Percentiles rank a stretch among this genome's conserved stretches.
phyloP scores from a whole-genome alignment of 1,284 basidiomycete genomes.

The Tilletia setariae region DNA sequence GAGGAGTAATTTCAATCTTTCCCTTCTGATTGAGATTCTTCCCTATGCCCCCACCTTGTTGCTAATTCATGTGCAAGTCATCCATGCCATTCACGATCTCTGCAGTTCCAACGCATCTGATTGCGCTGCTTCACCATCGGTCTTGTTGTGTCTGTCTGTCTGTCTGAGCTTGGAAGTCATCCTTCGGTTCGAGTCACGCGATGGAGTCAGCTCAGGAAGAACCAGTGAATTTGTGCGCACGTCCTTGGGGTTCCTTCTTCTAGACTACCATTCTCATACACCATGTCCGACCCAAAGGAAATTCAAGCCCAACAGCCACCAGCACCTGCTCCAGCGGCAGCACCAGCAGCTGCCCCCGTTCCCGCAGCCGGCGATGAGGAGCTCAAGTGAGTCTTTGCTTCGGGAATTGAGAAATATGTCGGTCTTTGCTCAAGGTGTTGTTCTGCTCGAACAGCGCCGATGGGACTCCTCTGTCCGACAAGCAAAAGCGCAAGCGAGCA shows the following conservation, averaged over 20 bases:
- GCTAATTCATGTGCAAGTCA: neutral
- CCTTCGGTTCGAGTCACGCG: too few relatives aligned
- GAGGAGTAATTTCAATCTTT: constrained; percentile 21
- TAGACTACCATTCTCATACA: neutral
- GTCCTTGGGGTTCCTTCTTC: too few relatives aligned
- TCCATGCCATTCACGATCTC: neutral
- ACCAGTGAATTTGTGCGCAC: too few relatives aligned
- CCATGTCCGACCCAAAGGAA: neutral
- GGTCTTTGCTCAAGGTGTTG: too few relatives aligned
- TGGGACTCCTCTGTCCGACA: constrained; percentile 68
- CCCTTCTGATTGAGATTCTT: too few relatives aligned
- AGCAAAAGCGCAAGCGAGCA: constrained; percentile 85
- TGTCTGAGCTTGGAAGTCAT: too few relatives aligned
- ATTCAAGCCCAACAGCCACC: neutral
- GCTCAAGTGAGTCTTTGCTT: constrained; percentile 20
- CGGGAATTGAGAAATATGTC: too few relatives aligned
- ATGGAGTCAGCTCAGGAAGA: too few relatives aligned
- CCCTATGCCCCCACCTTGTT: neutral
- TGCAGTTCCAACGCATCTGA: neutral
- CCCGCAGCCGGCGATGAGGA: constrained; percentile 18
- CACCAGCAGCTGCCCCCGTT: neutral
- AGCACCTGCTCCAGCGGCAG: neutral
- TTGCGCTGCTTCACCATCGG: too few relatives aligned
- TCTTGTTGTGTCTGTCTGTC: too few relatives aligned
- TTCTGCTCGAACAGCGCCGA: constrained; percentile 34